A percentile compares a stretch with the other conserved stretches of the same genome.
These are phyloP conservation scores for Scheffersomyces insectosa DNA, from an alignment of 1,139 yeast genomes.

Conservation along the genomic window DNA sequence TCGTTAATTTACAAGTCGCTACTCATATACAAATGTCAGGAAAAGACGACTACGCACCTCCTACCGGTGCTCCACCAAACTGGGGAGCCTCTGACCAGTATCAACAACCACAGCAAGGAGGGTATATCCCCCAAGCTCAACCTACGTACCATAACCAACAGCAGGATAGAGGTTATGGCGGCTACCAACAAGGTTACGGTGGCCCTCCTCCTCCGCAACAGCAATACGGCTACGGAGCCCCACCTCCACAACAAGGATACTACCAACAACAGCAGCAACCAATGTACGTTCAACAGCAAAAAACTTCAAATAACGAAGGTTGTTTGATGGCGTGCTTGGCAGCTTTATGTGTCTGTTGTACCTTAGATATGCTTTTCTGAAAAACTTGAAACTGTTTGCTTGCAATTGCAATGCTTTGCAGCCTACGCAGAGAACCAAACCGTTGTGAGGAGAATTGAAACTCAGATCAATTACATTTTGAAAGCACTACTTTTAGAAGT, in stretches of 20 bases:
- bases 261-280: slow-evolving; percentile 62
- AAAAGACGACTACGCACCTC: slow-evolving; percentile 30
- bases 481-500: too few relatives aligned
- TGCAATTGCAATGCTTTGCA: too few relatives aligned
- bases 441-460: too few relatives aligned
- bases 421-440: too few relatives aligned
- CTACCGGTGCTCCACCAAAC: slow-evolving; percentile 51
- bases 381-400: too few relatives aligned
- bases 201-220: slow-evolving; percentile 6
- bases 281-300: slow-evolving; percentile 63
- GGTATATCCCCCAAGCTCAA: slow-evolving; percentile 38
- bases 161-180: slow-evolving; percentile 40
- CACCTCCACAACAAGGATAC: slow-evolving; percentile 18
- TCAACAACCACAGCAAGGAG: slow-evolving; percentile 8
- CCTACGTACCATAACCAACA: slow-evolving; percentile 30
- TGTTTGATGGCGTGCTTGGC: slow-evolving; percentile 73
- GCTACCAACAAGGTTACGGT: slow-evolving; percentile 24
- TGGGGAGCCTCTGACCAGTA: slow-evolving; percentile 27
- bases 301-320: slow-evolving; percentile 37
- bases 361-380: slow-evolving; percentile 65
- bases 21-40: slow-evolving; percentile 8
- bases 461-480: too few relatives aligned
- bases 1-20: neutral
- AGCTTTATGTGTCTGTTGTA: slow-evolving; percentile 73
- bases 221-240: slow-evolving; percentile 21